Base-by-base conservation (phyloP, 192 early-diverging fungal genomes). In the Coemansia pectinata region DNA sequence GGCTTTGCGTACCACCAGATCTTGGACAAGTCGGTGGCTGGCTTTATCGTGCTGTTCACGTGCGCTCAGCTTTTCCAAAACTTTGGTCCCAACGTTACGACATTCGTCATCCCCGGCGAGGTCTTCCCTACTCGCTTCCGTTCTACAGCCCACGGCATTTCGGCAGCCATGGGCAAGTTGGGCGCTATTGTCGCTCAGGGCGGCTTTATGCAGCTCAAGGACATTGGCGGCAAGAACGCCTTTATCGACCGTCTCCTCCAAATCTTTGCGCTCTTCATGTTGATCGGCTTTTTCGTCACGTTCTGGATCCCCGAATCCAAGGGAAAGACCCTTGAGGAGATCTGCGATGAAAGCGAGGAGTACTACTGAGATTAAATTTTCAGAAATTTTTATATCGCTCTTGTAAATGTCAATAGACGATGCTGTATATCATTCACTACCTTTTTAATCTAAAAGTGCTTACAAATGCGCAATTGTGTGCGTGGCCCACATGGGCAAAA, bases 51-150 rank as follows among this genome's bases (percentile, higher is more conserved):
- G 5, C 68, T 93, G 33, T 93, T 88, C 65, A 85, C 88, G 1
- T 58, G 86, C 9, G 88, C 89, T 2, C 88, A 91, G 69, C 77
- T 94, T 67, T 94, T 97, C 86, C 93, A 93, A 85, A 95, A 98
- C 87, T 97, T 94, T 87, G 96, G 96, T 7, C 96, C 97, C 61
- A 99, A 99, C 81, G 70, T 87, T 19, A 99, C 96, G 6, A 94
- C 93, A 0, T 94, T 94, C 62, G 88, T 94, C 45, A 88, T 93
- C 57, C 93, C 93, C 39, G 90, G 88, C 64, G 93, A 94, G 71
- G 87, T 87, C 11, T 94, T 92, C 83, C 93, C 93, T 3, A 94
- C 93, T 8, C 86, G 91, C 8, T 93, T 92, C 80, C 79, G 92
- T 34, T 90, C 92, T 0, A 93, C 93, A 7, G 85, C 86, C 23